Percentiles rank a stretch among this genome's conserved stretches.
Evolutionary conservation across 129 eudicot species (phyloP).

Genomic region (Flaveria robusta): DNA sequence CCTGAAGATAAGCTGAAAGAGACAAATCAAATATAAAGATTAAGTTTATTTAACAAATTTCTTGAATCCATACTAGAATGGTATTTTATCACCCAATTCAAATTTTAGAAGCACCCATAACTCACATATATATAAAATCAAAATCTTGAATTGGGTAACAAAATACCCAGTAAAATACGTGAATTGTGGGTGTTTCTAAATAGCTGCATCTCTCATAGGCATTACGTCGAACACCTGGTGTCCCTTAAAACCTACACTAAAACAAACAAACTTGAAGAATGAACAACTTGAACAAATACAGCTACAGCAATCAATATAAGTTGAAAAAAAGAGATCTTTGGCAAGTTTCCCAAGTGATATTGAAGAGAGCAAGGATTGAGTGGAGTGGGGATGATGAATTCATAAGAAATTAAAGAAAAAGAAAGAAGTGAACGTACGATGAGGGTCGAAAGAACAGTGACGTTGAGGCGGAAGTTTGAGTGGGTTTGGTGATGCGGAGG

Average conservation of each 20-base stretch:
- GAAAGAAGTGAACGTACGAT: not conserved
- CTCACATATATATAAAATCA: not conserved
- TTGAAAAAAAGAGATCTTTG: not conserved
- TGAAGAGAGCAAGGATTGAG: not conserved
- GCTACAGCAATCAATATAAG: not conserved
- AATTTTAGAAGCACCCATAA: not conserved
- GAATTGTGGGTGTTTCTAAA: too few relatives aligned
- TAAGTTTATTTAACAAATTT: not conserved
- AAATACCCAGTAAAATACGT: too few relatives aligned
- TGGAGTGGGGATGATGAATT: not conserved
- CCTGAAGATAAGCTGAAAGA: constrained; percentile 17
- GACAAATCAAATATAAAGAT: not conserved
- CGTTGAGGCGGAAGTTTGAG: not conserved
- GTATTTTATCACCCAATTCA: not conserved
- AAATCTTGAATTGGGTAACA: too few relatives aligned
- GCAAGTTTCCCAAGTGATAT: not conserved
- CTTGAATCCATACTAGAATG: not conserved
- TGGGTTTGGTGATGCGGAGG: too few relatives aligned
- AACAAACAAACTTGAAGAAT: not conserved
- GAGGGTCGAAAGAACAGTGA: not conserved
- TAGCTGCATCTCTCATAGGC: not conserved
- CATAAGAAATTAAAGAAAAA: not conserved
- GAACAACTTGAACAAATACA: not conserved
- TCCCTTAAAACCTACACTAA: not conserved
- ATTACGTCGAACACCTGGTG: constrained; percentile 32